Base-by-base conservation (phyloP, 371 early-diverging fungal genomes). In the Saksenaea vasiformis region DNA sequence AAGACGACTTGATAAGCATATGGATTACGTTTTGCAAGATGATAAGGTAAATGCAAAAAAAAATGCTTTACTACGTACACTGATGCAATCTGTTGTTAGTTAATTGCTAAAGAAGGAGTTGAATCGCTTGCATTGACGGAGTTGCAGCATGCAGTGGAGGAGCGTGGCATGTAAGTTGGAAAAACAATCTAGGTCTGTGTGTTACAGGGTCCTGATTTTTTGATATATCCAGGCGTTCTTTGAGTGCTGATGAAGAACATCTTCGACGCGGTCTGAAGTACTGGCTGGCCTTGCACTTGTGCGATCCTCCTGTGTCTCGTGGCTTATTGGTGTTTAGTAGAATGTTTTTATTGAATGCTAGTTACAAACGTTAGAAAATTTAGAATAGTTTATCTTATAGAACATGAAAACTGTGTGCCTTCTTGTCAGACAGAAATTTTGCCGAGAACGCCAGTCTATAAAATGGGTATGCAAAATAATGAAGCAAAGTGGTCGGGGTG, bases 271-370 rank as follows among this genome's bases (percentile, higher is more conserved):
- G 79, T 17, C 67, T 87, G n/a, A 77, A 82, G 7, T 82, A 83
- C 65, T 87, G 88, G 88, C 68, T 87, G 27, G 67, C 75, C 5
- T 54, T 83, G 24, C 78, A 69, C 54, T 66, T 70, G 60, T 65
- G 68, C 37, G 72, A 83, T 7, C 70, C 64, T 1, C 34, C 63
- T 1, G 75, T 86, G 24, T 73, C 84, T 10, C 77, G 73, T n/a
- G 84, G 81, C 7, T 58, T 87, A 53, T 66, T 87, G 60, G 78
- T 87, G 5, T 86, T 85, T 57, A 85, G 86, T 61, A 74, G 86
- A 63, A 83, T 85, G 81, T 87, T 85, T 65, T 64, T 86, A 56
- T 60, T 86, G 35, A 85, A 86, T 66, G 84, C 86, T 44, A 82
- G 72, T 14, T 86, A 82, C 64, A 71, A 17, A 47, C 51, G 22